phyloP scores from a whole-genome alignment of 2,329 filamentous ascomycete genomes.

The Mycosphaerella arachidis region DNA sequence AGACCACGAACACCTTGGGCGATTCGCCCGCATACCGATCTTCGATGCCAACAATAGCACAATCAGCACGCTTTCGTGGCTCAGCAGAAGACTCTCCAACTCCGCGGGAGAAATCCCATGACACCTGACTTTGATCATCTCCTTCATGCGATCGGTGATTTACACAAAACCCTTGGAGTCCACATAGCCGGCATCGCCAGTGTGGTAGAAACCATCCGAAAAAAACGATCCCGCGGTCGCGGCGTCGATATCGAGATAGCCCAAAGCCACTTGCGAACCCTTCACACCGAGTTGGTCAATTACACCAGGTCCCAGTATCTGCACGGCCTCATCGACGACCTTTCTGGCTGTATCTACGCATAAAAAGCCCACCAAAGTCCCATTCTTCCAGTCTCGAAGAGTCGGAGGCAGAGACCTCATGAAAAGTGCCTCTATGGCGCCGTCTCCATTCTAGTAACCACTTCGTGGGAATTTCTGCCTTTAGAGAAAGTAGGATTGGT shows the following conservation, averaged over 20 bases:
- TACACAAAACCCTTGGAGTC: constrained; percentile 46
- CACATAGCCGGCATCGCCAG: constrained; percentile 65
- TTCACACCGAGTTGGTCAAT: constrained; percentile 10
- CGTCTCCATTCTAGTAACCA: neutral
- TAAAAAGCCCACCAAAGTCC: neutral
- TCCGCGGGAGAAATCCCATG: constrained; percentile 59
- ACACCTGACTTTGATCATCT: constrained; percentile 60
- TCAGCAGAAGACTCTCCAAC: constrained; percentile 54
- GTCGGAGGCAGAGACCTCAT: neutral
- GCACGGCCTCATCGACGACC: constrained; percentile 59
- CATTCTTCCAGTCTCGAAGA: neutral
- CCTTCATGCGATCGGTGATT: constrained; percentile 71
- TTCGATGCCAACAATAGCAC: constrained; percentile 57
- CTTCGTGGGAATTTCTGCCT: neutral
- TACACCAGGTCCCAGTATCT: constrained; percentile 46
- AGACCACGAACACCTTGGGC: neutral
- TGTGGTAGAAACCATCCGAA: constrained; percentile 64
- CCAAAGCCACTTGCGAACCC: constrained; percentile 67
- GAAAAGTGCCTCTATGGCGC: neutral
- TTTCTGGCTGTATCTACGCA: constrained; percentile 62
- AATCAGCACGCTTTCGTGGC: constrained; percentile 58
- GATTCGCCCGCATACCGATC: neutral
- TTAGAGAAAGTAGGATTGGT: neutral
- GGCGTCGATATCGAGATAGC: constrained; percentile 68
- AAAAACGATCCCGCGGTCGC: constrained; percentile 63